Evolutionary conservation across 2,329 filamentous ascomycete species (phyloP).

Genomic region (Cryphonectria naterciae): DNA sequence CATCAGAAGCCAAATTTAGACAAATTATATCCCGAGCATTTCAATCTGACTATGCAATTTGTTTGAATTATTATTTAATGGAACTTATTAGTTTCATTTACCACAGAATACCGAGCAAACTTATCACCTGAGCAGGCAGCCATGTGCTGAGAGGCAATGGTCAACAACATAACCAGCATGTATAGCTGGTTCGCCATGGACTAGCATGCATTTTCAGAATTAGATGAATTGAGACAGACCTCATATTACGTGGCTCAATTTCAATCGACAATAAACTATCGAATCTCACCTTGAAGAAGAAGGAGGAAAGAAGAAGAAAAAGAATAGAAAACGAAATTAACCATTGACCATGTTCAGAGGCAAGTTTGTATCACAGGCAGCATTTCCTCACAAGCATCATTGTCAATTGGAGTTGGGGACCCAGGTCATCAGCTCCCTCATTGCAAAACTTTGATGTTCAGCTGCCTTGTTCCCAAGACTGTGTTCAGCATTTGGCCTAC

Average conservation of each 20-base stretch:
- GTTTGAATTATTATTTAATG: not conserved
- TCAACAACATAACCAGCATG: not conserved
- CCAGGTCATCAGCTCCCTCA: not conserved
- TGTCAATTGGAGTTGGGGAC: not conserved
- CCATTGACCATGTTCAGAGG: not conserved
- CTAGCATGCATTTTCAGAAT: too few relatives aligned
- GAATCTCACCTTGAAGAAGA: not conserved
- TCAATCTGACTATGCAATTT: not conserved
- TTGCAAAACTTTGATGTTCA: not conserved
- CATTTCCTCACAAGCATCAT: not conserved
- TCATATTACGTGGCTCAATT: not conserved
- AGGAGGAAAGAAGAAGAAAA: not conserved
- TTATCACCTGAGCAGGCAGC: not conserved
- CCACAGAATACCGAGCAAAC: not conserved
- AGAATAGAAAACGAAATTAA: not conserved
- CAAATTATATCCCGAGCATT: not conserved
- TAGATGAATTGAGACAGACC: not conserved
- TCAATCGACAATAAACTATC: too few relatives aligned
- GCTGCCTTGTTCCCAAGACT: not conserved
- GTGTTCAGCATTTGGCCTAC: not conserved
- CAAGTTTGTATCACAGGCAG: not conserved
- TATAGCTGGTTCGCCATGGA: not conserved
- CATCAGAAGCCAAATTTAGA: not conserved
- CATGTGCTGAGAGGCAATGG: not conserved
- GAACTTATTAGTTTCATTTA: not conserved